Evolutionary conservation across 495 filamentous ascomycete genomes (phyloP), one percentile per base, ranked within the genome.

Genomic region (Tuber brumale): DNA sequence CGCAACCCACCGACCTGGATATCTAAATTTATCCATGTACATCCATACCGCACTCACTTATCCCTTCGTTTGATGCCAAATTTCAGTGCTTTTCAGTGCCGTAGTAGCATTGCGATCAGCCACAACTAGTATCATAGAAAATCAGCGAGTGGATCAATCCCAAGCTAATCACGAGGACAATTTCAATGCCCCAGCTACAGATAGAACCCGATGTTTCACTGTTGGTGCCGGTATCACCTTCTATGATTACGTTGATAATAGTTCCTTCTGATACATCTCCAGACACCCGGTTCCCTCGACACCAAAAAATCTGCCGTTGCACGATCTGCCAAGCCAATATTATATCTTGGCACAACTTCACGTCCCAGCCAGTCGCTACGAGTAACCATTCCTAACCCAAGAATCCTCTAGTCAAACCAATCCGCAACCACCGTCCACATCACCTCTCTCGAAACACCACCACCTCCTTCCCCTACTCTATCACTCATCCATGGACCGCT

Each of bases 401-500:
- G 31, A 51, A 48, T 35, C n/a, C 48, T 44, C 69, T 12, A 48
- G 18, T 51, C 72, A 61, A 72, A 39, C 31, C 66, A 39, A 35
- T 19, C 45, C 21, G 27, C 12, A 7, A 31, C 46, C 21, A 23
- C 7, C 44, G 19, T 43, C 69, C 45, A 46, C 72, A 48, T 48
- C 57, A 21, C 70, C 39, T 18, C 18, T 41, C 57, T 61, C 69
- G 43, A 76, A 70, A 42, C 57, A n/a, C 31, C 57, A 23, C 2
- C 70, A 7, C 51, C 23, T 44, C 6, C 39, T 4, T 35, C 43
- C n/a, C 39, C 4, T 44, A 41, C 35, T 12, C 10, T 19, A 74
- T 18, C 31, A 27, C 61, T 35, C 42, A 42, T n/a, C 31, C 75
- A 80, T 80, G 78, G 76, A 79, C 69, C 77, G 78, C 19, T 75